Evolutionary conservation across 768 basidiomycete species (phyloP), one percentile per base, ranked within the genome.

Genomic region (Termitomyces sp.): DNA sequence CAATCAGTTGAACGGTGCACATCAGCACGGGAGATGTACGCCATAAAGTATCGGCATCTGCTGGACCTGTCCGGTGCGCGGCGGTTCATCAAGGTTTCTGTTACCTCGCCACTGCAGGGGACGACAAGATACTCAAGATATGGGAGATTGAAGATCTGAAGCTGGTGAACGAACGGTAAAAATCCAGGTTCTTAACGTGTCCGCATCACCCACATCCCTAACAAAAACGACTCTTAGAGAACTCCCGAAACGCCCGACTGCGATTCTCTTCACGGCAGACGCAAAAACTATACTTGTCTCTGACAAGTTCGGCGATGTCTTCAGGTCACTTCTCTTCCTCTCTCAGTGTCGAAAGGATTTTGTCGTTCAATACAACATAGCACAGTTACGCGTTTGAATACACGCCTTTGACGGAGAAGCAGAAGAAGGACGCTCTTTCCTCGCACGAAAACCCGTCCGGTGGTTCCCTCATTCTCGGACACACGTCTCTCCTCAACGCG

Each of bases 271-370:
- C 64, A 85, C 87, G 0, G 73, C 68, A 5, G 79, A 86, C 46
- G 81, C 80, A 0, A 73, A 83, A 61, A 85, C 81, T 0, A 86
- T 99, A 59, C 70, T 98, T 2, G 84, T 92, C 13, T 85, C 93
- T 2, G 96, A 99, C 73, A 98, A 97, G 72, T 95, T 97, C 62
- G 96, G 96, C 0, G 96, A 98, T 68, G 82, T 96, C 42, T 96
- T 94, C 74, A 84, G 84, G 92, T 89, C 52, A 30, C n/a, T 42
- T 20, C 11, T 9, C 18, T 27, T 31, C 3, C n/a, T 11, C 4
- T 54, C 53, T 42, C n/a, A n/a, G 0, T 39, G 4, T 4, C 24
- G 4, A 39, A 27, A 18, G 12, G 11, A 22, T 7, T 34, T 36
- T 30, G 18, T 39, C 13, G 18, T 39, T 41, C 11, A 53, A 12